A percentile compares a stretch with the other conserved stretches of the same genome.
phyloP scores from a whole-genome alignment of 129 eudicot species.

The Heracleum sosnowskyi region DNA sequence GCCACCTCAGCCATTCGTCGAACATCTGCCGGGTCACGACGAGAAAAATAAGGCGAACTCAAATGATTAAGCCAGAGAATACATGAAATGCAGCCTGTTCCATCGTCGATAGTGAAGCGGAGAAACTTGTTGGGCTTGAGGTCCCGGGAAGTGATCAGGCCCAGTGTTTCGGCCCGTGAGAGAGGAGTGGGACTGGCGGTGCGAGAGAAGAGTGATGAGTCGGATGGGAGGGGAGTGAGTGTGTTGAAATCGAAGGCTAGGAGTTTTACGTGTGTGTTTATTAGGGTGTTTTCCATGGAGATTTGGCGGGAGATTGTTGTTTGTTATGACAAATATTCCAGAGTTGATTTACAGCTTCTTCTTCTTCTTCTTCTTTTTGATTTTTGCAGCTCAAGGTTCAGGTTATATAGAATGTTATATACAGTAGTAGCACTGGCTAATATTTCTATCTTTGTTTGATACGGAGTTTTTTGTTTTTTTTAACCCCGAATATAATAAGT shows the following conservation, averaged over 20 bases:
- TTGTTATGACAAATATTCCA: too few species aligned
- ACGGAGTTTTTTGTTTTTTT: too few species aligned
- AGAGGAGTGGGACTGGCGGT: conserved; percentile 21
- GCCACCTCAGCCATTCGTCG: conserved; percentile 61
- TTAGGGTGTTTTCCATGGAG: conserved; percentile 26
- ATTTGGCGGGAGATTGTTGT: neutral
- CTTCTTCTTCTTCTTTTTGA: too few species aligned
- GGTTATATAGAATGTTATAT: too few species aligned
- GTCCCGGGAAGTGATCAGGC: conserved; percentile 51
- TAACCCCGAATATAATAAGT: too few species aligned
- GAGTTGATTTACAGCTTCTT: too few species aligned
- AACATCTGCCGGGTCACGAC: conserved; percentile 64
- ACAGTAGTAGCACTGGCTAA: too few species aligned
- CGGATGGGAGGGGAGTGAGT: conserved; percentile 28
- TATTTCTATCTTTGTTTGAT: too few species aligned
- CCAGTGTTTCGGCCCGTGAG: conserved; percentile 62
- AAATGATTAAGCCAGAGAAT: conserved; percentile 89
- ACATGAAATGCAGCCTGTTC: conserved; percentile 74
- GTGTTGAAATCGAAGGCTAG: conserved; percentile 64
- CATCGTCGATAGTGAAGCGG: conserved; percentile 69
- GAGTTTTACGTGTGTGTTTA: conserved; percentile 60
- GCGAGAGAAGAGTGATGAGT: conserved; percentile 35
- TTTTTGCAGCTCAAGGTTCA: too few species aligned
- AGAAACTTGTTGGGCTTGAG: conserved; percentile 61
- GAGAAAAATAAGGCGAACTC: conserved; percentile 52